Percentiles rank a stretch among this genome's conserved stretches.
phyloP scores from a whole-genome alignment of 2,329 filamentous ascomycete genomes.

The Fusarium mangiferae region DNA sequence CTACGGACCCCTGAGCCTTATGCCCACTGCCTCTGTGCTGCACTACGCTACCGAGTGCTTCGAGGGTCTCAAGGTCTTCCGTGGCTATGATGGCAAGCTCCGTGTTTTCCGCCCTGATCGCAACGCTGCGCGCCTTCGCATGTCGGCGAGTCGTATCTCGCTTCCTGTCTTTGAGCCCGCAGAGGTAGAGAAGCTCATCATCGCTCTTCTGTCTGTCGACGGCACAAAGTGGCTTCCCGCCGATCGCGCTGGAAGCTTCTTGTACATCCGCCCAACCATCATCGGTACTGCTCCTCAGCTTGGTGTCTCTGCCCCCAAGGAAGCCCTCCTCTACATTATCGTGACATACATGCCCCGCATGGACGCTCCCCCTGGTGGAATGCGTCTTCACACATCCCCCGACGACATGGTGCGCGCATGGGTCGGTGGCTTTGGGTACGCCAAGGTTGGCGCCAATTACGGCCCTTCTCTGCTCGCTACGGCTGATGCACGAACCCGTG shows the following conservation, averaged over 20 bases:
- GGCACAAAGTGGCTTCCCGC: slow-evolving; percentile 82
- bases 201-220: slow-evolving; percentile 77
- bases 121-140: slow-evolving; percentile 74
- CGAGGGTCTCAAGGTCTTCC: slow-evolving; percentile 85
- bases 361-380: slow-evolving; percentile 63
- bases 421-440: slow-evolving; percentile 92
- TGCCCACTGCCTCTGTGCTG: slow-evolving; percentile 82
- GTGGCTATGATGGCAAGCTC: slow-evolving; percentile 78
- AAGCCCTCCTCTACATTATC: slow-evolving; percentile 91
- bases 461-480: slow-evolving; percentile 85
- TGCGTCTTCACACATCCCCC: slow-evolving; percentile 81
- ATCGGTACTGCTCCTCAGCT: slow-evolving; percentile 85
- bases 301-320: slow-evolving; percentile 80
- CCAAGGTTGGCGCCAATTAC: slow-evolving; percentile 95
- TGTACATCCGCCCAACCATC: slow-evolving; percentile 88
- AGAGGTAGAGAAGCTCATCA: slow-evolving; percentile 79
- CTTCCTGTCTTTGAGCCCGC: slow-evolving; percentile 77
- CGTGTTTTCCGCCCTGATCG: slow-evolving; percentile 81
- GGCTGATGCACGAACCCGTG: slow-evolving; percentile 74
- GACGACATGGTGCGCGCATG: slow-evolving; percentile 90
- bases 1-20: slow-evolving; percentile 80
- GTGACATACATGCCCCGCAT: slow-evolving; percentile 69
- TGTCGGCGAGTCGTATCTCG: slow-evolving; percentile 72
- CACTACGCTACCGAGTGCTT: slow-evolving; percentile 95
- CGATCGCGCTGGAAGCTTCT: slow-evolving; percentile 72